Evolutionary conservation across 257 asterid species (phyloP).

Genomic region (Striga asiatica): DNA sequence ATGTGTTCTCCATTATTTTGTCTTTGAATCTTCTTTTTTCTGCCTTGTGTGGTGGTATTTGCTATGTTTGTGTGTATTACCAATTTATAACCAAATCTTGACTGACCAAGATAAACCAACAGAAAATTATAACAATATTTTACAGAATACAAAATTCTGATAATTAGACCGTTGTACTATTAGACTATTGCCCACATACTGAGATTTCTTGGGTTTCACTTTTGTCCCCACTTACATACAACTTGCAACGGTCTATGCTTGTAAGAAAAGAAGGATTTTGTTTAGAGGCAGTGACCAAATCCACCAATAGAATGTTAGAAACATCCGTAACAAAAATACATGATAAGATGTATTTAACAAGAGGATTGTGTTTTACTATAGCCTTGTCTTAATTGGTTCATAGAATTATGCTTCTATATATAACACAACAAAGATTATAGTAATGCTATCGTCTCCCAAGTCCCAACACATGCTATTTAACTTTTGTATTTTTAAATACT

Average conservation of each 20-base stretch:
- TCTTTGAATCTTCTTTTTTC: neutral
- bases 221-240: conserved; percentile 30
- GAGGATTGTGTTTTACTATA: no score
- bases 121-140: neutral
- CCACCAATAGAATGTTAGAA: conserved; percentile 6
- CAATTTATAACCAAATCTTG: conserved; percentile 20
- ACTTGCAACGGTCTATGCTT: conserved; percentile 24
- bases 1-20: conserved; percentile 20
- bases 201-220: conserved; percentile 32
- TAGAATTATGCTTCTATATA: no score
- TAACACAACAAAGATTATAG: no score
- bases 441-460: no score
- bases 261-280: conserved; percentile 15
- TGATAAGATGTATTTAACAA: no score
- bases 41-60: neutral
- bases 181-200: neutral
- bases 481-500: no score
- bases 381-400: no score
- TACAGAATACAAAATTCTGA: no score
- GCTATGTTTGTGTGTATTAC: conserved; percentile 4
- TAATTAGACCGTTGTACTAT: no score
- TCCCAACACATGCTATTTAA: no score
- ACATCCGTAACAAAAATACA: neutral
- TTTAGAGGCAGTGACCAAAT: conserved; percentile 10
- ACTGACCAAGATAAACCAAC: neutral